phyloP scores from a whole-genome alignment of 1,284 basidiomycete species.

The Kwoniella shivajii region DNA sequence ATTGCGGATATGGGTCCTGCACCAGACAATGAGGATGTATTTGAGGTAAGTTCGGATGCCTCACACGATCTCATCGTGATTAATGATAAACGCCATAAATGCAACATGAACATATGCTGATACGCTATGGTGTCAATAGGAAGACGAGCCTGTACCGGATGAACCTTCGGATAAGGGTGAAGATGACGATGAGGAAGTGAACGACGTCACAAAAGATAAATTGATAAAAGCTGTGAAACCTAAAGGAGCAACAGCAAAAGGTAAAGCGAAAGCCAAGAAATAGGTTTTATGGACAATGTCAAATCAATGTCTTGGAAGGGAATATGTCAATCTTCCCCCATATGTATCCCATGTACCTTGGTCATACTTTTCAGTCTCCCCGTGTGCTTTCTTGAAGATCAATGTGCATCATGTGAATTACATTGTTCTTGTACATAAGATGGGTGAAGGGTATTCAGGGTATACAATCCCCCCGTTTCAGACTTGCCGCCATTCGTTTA shows the following conservation, averaged over 20 bases:
- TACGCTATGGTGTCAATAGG: constrained; percentile 7
- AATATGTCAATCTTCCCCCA: neutral
- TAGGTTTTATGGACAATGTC: no score
- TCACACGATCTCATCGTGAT: constrained; percentile 31
- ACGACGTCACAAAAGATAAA: constrained; percentile 59
- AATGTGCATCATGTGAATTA: no score
- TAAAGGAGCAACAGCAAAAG: constrained; percentile 32
- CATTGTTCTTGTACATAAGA: no score
- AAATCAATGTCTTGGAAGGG: neutral
- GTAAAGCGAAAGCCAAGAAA: constrained; percentile 18
- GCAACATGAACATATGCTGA: no score
- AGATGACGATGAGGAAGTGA: constrained; percentile 52
- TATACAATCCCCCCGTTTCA: no score
- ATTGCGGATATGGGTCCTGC: constrained; percentile 62
- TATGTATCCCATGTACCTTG: neutral
- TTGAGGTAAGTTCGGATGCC: constrained; percentile 64
- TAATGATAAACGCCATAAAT: neutral
- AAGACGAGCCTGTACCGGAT: constrained; percentile 46
- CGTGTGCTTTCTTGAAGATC: no score
- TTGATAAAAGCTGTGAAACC: constrained; percentile 60
- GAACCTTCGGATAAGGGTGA: constrained; percentile 51
- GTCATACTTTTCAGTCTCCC: neutral
- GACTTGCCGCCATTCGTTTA: no score
- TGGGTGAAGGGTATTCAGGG: no score
- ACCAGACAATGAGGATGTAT: constrained; percentile 88